These are phyloP conservation scores for Rhodotorula sp. DNA, from an alignment of 1,284 basidiomycete genomes.

Conservation along the genomic window DNA sequence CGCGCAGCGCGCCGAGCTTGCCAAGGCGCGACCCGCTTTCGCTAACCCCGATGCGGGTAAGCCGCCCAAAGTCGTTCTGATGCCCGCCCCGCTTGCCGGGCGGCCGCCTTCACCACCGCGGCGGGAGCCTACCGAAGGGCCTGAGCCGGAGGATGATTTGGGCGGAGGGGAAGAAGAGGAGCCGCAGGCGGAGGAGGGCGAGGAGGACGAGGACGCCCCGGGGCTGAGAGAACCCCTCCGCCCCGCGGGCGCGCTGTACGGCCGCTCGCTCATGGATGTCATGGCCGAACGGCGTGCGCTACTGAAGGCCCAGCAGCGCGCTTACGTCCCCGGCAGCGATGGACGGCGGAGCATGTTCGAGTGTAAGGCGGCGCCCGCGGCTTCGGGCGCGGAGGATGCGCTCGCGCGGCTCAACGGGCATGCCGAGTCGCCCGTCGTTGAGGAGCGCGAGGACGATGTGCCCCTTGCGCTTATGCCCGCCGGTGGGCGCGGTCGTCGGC, in stretches of 20 bases:
- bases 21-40: conserved; percentile 33
- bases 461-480: conserved; percentile 15
- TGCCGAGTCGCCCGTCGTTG: neutral
- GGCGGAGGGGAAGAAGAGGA: conserved; percentile 14
- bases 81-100: conserved; percentile 38
- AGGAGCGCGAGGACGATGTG: conserved; percentile 9
- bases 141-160: neutral
- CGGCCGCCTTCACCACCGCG: conserved; percentile 6
- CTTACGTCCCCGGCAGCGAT: conserved; percentile 34
- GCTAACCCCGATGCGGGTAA: conserved; percentile 28
- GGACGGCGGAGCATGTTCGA: conserved; percentile 39
- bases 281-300: conserved; percentile 32
- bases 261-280: conserved; percentile 39
- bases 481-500: conserved; percentile 2
- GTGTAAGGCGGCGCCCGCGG: conserved; percentile 11
- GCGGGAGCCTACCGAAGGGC: neutral
- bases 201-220: conserved; percentile 1
- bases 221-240: conserved; percentile 12
- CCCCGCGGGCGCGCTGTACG: conserved; percentile 40
- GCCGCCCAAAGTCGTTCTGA: conserved; percentile 34
- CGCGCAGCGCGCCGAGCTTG: conserved; percentile 19
- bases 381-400: neutral
- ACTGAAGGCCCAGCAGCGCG: conserved; percentile 19
- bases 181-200: conserved; percentile 13
- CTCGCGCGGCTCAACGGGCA: conserved; percentile 8